These are phyloP conservation scores for Pestalotiopsis sp. DNA, from an alignment of 2,329 filamentous ascomycete genomes.

Conservation along the genomic window DNA sequence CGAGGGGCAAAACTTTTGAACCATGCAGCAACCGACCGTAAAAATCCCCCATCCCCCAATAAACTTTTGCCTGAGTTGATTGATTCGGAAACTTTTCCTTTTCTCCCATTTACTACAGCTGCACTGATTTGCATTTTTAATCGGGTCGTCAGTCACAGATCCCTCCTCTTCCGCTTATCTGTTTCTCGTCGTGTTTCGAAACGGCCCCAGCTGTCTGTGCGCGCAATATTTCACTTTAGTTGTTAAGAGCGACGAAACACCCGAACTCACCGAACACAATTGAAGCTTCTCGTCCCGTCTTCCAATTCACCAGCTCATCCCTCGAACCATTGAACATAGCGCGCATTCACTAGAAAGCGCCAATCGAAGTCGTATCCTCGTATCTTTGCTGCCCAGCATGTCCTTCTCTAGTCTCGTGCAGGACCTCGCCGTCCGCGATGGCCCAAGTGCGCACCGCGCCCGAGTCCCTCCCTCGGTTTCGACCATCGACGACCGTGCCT, in stretches of 20 bases:
- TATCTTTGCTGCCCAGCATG: constrained; percentile 40
- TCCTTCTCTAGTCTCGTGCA: constrained; percentile 71
- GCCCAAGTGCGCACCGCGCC: constrained; percentile 47
- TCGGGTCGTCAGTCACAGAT: background rate
- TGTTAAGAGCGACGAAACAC: background rate
- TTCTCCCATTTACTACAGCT: background rate
- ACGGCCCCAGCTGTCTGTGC: background rate
- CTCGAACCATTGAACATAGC: background rate
- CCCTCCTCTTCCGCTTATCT: background rate
- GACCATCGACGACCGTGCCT: constrained; percentile 61
- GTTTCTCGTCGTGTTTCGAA: background rate
- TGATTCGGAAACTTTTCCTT: background rate
- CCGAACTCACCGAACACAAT: background rate
- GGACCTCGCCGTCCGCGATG: constrained; percentile 62
- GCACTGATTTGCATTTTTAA: background rate
- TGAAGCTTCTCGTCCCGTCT: background rate
- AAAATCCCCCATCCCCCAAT: background rate
- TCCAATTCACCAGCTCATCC: background rate
- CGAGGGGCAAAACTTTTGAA: constrained; percentile 7
- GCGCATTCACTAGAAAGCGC: background rate
- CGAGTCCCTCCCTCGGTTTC: constrained; percentile 49
- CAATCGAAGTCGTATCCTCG: background rate
- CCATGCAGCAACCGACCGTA: background rate
- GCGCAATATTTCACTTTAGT: background rate
- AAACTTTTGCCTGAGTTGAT: background rate